phyloP scores from a whole-genome alignment of 495 filamentous ascomycete species.

The Venustampulla echinocandica region DNA sequence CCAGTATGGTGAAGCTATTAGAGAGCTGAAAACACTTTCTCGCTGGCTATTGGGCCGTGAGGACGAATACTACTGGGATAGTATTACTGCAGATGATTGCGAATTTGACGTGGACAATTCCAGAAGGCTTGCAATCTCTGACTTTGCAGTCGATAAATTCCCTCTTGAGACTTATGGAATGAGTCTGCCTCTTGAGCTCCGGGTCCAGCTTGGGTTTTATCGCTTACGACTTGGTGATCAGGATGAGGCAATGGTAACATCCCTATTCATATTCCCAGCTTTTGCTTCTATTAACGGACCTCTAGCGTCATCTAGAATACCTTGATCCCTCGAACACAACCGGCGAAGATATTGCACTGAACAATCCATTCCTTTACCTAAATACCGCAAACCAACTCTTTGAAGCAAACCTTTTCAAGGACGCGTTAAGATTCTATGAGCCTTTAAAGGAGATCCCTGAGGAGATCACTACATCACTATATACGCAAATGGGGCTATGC shows the following conservation, averaged over 20 bases:
- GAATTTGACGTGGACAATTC: conserved; percentile 80
- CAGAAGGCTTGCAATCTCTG: conserved; percentile 47
- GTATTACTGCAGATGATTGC: conserved; percentile 67
- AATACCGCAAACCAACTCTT: conserved; percentile 63
- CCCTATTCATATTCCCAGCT: conserved; percentile 7
- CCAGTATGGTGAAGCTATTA: conserved; percentile 54
- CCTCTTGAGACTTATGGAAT: conserved; percentile 56
- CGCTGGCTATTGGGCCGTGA: conserved; percentile 76
- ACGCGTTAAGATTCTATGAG: conserved; percentile 68
- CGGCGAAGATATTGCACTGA: conserved; percentile 41
- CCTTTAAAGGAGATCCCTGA: conserved; percentile 50
- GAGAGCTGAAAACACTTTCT: conserved; percentile 56
- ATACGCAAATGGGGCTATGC: conserved; percentile 66
- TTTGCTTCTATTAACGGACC: conserved; percentile 4
- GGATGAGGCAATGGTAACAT: conserved; percentile 68
- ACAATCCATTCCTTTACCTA: conserved; percentile 68
- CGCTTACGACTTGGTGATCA: conserved; percentile 60
- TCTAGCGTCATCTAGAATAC: conserved; percentile 43
- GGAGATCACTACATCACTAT: conserved; percentile 50
- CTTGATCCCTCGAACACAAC: conserved; percentile 49
- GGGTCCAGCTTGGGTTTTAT: conserved; percentile 79
- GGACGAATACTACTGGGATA: conserved; percentile 72
- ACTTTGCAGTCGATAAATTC: conserved; percentile 41
- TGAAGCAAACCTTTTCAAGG: conserved; percentile 41
- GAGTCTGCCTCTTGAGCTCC: conserved; percentile 71